Evolutionary conservation across 768 basidiomycete genomes (phyloP), one percentile per base, ranked within the genome.

Genomic region (Albatrellus ellisii): DNA sequence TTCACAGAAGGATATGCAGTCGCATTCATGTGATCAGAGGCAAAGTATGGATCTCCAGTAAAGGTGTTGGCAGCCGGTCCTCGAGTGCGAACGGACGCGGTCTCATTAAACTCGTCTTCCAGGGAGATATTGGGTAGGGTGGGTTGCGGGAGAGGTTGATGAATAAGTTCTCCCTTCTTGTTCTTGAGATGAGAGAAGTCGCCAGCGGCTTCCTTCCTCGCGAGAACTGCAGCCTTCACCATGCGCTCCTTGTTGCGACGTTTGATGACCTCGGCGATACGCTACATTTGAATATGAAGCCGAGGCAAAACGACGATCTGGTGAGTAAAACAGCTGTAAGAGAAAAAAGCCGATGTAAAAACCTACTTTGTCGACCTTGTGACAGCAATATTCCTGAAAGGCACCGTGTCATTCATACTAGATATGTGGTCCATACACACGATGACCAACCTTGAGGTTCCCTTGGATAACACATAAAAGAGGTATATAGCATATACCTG

Each of bases 341-440:
- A 36, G n/a, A 9, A 21, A 10, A 20, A 21, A 31, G 22, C 6
- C 15, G 20, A 43, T 25, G 22, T 36, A 15, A 4, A 24, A 21
- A 47, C 54, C 43, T 56, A 88, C 86, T 76, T 97, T 97, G 67
- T 99, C 94, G 38, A 97, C 89, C 62, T 97, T 95, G 68, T 98
- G 89, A 59, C 92, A 97, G 61, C 87, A 88, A 63, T 95, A 97
- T 70, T 99, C 94, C 81, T 88, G 32, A 10, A 31, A 27, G 32
- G 34, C 20, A 34, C 47, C 31, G 45, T n/a, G n/a, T n/a, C n/a
- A n/a, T n/a, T n/a, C n/a, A n/a, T n/a, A n/a, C n/a, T n/a, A n/a
- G n/a, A n/a, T n/a, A 34, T 17, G 26, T 6, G 20, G 6, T 25
- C 35, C 36, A 42, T 31, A 31, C 32, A 5, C n/a, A 20, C 32